Conservation (phyloP, 169 alveolate genomes). For the Fabrea salina region DNA sequence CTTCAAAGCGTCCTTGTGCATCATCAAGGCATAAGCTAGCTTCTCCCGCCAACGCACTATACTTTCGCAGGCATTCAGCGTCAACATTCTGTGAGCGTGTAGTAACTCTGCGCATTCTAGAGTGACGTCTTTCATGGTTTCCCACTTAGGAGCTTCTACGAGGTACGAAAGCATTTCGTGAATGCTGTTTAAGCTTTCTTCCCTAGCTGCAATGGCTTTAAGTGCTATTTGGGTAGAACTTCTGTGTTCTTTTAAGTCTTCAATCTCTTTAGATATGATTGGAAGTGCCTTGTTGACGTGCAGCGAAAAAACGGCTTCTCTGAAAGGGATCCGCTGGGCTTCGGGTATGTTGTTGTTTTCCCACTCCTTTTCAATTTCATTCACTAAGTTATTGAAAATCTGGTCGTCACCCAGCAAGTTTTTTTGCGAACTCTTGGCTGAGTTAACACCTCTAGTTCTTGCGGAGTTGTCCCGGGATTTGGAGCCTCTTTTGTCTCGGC, state of each 20-base stretch:
- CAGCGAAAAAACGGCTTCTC: neutral
- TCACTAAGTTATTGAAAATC: too few species aligned
- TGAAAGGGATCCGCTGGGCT: neutral
- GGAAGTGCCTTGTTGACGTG: conserved; percentile 9
- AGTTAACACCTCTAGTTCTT: too few species aligned
- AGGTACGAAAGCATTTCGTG: conserved; percentile 10
- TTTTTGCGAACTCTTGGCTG: too few species aligned
- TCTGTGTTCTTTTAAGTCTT: neutral
- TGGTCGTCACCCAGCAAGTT: too few species aligned
- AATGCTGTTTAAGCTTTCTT: conserved; percentile 10
- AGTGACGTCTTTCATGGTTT: neutral
- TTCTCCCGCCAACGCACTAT: neutral
- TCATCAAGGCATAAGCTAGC: neutral
- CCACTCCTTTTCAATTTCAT: too few species aligned
- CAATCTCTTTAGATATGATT: conserved; percentile 3
- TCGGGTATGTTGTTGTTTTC: conserved; percentile 1
- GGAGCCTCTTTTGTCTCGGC: too few species aligned
- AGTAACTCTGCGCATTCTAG: conserved; percentile 32
- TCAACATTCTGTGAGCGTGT: conserved; percentile 27
- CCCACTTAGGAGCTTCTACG: neutral
- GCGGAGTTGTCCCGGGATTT: too few species aligned
- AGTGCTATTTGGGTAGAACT: neutral
- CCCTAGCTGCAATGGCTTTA: conserved; percentile 19
- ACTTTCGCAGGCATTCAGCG: conserved; percentile 12
- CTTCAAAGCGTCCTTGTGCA: neutral